Conservation (phyloP, 306 rosid species). For the Pyrus communis region DNA sequence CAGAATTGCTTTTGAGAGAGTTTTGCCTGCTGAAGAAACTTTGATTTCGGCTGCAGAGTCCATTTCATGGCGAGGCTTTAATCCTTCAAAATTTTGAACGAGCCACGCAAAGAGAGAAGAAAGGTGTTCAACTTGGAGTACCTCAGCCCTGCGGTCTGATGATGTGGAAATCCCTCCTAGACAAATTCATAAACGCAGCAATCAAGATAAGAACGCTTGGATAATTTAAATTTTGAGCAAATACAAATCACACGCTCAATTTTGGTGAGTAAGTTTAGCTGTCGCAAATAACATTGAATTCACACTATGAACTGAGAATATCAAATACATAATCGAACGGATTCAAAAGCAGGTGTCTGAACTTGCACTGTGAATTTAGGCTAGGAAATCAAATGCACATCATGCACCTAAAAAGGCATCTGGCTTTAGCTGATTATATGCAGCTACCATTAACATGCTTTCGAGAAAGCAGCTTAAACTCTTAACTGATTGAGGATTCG, state of each 20-base stretch:
- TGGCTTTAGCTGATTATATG: no score
- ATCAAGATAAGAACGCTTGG: not conserved
- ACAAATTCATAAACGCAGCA: slow-evolving; percentile 1
- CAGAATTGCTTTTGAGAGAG: slow-evolving; percentile 38
- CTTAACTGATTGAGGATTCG: no score
- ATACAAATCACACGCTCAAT: no score
- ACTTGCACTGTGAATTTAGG: no score
- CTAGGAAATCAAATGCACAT: no score
- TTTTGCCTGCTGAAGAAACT: slow-evolving; percentile 25
- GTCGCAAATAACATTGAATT: no score
- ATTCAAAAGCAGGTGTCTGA: no score
- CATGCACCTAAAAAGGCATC: no score
- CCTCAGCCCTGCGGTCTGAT: slow-evolving; percentile 24
- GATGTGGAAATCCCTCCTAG: slow-evolving; percentile 24
- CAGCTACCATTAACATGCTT: no score
- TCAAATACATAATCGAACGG: not conserved
- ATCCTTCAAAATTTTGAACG: slow-evolving; percentile 34
- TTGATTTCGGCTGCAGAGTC: slow-evolving; percentile 3
- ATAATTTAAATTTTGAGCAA: not conserved
- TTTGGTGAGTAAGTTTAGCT: no score
- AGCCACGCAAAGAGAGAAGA: slow-evolving; percentile 77
- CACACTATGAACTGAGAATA: not conserved
- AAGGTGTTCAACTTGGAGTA: slow-evolving; percentile 34
- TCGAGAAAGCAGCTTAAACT: no score
- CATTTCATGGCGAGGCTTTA: slow-evolving; percentile 14